phyloP scores from a whole-genome alignment of 2,329 filamentous ascomycete genomes.

The Pezicula radicicola region DNA sequence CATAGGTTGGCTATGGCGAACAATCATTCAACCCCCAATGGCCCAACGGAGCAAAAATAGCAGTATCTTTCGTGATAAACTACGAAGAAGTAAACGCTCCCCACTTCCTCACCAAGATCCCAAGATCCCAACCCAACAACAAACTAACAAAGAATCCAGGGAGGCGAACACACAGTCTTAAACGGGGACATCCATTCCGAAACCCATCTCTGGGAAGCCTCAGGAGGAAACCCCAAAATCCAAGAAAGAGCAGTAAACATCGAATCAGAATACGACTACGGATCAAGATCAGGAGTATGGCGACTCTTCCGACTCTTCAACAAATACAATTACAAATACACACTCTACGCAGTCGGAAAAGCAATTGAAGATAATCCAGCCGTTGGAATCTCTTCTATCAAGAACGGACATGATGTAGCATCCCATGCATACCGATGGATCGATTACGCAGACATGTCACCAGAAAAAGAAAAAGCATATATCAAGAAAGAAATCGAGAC shows the following conservation, averaged over 20 bases:
- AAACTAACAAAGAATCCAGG: slow-evolving; percentile 8
- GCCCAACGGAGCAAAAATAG: slow-evolving; percentile 29
- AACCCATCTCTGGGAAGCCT: slow-evolving; percentile 19
- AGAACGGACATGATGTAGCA: slow-evolving; percentile 38
- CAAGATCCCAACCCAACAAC: background rate
- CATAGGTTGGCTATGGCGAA: slow-evolving; percentile 20
- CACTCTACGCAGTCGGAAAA: slow-evolving; percentile 36
- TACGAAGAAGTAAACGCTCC: slow-evolving; percentile 20
- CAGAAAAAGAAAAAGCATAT: slow-evolving; percentile 35
- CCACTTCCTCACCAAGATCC: background rate
- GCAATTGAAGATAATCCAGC: slow-evolving; percentile 38
- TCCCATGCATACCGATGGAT: slow-evolving; percentile 40
- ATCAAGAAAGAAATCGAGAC: slow-evolving; percentile 34
- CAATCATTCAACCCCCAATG: slow-evolving; percentile 29
- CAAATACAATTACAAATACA: slow-evolving; percentile 39
- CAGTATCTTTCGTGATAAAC: slow-evolving; percentile 28
- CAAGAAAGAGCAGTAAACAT: slow-evolving; percentile 26
- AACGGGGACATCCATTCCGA: slow-evolving; percentile 21
- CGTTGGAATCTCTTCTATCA: slow-evolving; percentile 35
- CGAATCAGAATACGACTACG: slow-evolving; percentile 33
- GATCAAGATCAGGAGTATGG: slow-evolving; percentile 33
- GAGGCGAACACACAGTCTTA: slow-evolving; percentile 19
- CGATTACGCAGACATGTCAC: slow-evolving; percentile 35
- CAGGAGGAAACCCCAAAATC: slow-evolving; percentile 14
- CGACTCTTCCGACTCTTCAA: slow-evolving; percentile 37